A percentile compares a stretch with the other conserved stretches of the same genome.
Conservation (phyloP, 2,329 filamentous ascomycete species). For the Ophiostoma populinum region DNA sequence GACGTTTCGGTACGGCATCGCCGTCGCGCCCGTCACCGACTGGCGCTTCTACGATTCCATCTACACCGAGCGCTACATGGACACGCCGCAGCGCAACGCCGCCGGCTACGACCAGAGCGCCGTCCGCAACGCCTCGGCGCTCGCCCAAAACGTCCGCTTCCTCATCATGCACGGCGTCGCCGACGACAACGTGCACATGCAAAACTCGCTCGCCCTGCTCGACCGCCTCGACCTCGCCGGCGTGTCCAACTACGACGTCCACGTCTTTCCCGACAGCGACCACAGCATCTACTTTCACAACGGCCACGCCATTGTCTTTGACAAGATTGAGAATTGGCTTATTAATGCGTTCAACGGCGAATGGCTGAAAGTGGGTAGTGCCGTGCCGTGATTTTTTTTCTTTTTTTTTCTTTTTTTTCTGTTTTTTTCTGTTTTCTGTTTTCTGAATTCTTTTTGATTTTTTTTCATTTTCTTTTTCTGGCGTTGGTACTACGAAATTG, state of each 20-base stretch:
- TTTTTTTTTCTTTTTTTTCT: not conserved
- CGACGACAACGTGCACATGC: slow-evolving; percentile 95
- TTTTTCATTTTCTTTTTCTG: no score
- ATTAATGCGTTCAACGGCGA: slow-evolving; percentile 96
- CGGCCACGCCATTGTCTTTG: slow-evolving; percentile 78
- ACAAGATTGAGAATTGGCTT: slow-evolving; percentile 79
- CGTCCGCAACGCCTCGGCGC: slow-evolving; percentile 56
- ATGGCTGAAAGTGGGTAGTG: slow-evolving; percentile 48
- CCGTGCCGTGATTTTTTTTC: slow-evolving; percentile 23
- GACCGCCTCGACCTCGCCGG: slow-evolving; percentile 69
- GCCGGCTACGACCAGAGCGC: slow-evolving; percentile 60
- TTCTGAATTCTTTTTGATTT: no score
- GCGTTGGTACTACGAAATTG: no score
- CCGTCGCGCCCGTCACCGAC: slow-evolving; percentile 94
- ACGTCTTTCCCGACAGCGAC: slow-evolving; percentile 91
- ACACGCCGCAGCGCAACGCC: slow-evolving; percentile 69
- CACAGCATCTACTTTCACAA: slow-evolving; percentile 93
- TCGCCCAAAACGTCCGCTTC: slow-evolving; percentile 68
- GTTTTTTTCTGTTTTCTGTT: slow-evolving; percentile 10
- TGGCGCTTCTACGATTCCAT: slow-evolving; percentile 92
- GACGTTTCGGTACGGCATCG: slow-evolving; percentile 94
- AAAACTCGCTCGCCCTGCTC: slow-evolving; percentile 76
- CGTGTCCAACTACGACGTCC: slow-evolving; percentile 88
- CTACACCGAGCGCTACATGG: slow-evolving; percentile 96
- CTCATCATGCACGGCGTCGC: slow-evolving; percentile 91